These are phyloP conservation scores for Apophysomyces sp. DNA, from an alignment of 371 early-diverging fungal species.

Conservation along the genomic window DNA sequence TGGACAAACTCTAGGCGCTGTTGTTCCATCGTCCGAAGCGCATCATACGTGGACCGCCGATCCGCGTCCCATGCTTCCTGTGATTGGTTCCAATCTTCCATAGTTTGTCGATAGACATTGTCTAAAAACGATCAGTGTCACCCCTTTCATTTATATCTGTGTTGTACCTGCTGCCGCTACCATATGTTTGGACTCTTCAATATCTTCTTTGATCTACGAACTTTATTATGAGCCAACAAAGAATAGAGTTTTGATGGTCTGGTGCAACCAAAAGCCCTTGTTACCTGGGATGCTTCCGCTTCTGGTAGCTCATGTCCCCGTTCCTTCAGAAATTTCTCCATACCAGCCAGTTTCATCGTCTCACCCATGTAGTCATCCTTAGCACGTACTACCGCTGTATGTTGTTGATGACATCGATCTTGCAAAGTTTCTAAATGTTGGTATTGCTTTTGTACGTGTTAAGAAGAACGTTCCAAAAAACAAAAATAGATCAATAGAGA, in stretches of 20 bases:
- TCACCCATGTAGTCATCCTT: conserved; percentile 16
- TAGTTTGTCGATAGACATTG: conserved; percentile 10
- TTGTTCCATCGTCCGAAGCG: conserved; percentile 20
- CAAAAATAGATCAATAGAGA: not conserved
- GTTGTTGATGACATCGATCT: not conserved
- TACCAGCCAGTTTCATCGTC: conserved; percentile 14
- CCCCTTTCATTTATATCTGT: not conserved
- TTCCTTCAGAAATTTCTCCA: conserved; percentile 17
- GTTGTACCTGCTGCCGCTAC: conserved; percentile 6
- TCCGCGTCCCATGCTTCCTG: conserved; percentile 18
- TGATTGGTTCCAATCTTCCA: conserved; percentile 5
- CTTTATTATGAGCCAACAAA: not conserved
- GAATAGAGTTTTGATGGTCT: too few species aligned
- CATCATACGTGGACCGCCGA: conserved; percentile 22
- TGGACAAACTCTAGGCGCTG: conserved; percentile 20
- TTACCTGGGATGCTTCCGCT: conserved; percentile 16
- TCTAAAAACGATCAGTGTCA: conserved; percentile 6
- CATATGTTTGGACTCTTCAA: conserved; percentile 12
- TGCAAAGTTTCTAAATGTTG: not conserved
- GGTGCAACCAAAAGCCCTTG: not conserved
- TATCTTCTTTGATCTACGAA: conserved; percentile 10
- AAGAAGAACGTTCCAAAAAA: not conserved
- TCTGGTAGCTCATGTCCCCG: not conserved
- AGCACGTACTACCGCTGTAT: not conserved
- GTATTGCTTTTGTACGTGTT: not conserved